Percentiles rank a stretch among this genome's conserved stretches.
Evolutionary conservation across 2,329 filamentous ascomycete species (phyloP).

Genomic region (Diaporthe helianthi): DNA sequence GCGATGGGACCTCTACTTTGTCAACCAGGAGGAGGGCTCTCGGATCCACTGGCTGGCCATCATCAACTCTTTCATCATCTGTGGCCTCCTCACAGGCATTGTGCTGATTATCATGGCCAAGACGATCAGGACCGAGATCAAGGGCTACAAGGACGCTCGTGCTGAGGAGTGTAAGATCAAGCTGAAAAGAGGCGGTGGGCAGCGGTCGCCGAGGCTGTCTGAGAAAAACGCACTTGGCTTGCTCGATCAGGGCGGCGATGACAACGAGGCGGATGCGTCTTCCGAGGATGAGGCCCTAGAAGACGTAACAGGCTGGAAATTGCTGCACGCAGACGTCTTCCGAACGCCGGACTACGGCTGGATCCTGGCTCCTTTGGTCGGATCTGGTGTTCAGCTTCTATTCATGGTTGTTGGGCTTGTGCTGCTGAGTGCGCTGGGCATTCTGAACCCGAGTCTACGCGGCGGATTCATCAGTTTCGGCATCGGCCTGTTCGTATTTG

Average conservation of each 20-base stretch:
- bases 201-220: conserved; percentile 47
- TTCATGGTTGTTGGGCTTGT: conserved; percentile 81
- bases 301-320: conserved; percentile 86
- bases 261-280: conserved; percentile 60
- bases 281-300: conserved; percentile 78
- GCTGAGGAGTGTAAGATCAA: conserved; percentile 71
- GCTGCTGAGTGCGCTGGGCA: conserved; percentile 74
- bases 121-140: conserved; percentile 81
- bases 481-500: conserved; percentile 82
- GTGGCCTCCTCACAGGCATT: conserved; percentile 77
- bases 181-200: conserved; percentile 55
- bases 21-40: conserved; percentile 81
- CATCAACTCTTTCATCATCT: conserved; percentile 85
- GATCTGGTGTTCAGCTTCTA: conserved; percentile 85
- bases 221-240: conserved; percentile 68
- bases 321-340: conserved; percentile 89
- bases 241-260: conserved; percentile 65
- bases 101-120: conserved; percentile 82
- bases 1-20: conserved; percentile 90
- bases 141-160: conserved; percentile 70
- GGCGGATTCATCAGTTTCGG: conserved; percentile 88
- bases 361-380: conserved; percentile 79
- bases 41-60: conserved; percentile 90
- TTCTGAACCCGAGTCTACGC: conserved; percentile 87
- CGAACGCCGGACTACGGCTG: conserved; percentile 73